phyloP scores from a whole-genome alignment of 768 basidiomycete species.

The Pleurotus sapidus region DNA sequence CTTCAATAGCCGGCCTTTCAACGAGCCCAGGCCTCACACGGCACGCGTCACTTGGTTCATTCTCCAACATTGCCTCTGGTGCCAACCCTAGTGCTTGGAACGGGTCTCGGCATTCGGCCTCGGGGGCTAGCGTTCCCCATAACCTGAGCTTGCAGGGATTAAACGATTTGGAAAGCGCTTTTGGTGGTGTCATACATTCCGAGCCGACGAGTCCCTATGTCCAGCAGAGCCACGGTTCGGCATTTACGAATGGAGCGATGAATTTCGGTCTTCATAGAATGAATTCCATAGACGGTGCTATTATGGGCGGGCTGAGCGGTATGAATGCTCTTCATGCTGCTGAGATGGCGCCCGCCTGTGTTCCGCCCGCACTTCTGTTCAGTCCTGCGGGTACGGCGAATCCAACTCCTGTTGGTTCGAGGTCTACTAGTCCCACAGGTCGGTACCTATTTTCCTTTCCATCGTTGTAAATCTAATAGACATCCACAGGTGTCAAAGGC shows the following conservation, averaged over 20 bases:
- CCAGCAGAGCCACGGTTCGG: conserved; percentile 3
- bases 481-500: not conserved
- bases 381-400: conserved; percentile 5
- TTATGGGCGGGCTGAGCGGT: not conserved
- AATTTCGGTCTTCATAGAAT: not conserved
- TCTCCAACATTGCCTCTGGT: not conserved
- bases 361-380: conserved; percentile 67
- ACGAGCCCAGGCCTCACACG: not conserved
- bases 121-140: not conserved
- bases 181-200: not conserved
- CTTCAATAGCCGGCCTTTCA: not conserved
- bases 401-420: conserved; percentile 30
- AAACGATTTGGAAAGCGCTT: not conserved
- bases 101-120: not conserved
- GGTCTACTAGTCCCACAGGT: conserved; percentile 26
- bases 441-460: not conserved
- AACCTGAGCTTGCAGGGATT: not conserved
- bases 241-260: not conserved
- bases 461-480: no score
- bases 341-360: conserved; percentile 33
- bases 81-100: not conserved
- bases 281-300: conserved; percentile 3
- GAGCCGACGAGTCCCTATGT: conserved; percentile 5
- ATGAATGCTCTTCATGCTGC: not conserved
- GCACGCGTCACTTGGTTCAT: not conserved